phyloP scores from a whole-genome alignment of 2,329 filamentous ascomycete genomes.

The Chaetomiaceae sp. region DNA sequence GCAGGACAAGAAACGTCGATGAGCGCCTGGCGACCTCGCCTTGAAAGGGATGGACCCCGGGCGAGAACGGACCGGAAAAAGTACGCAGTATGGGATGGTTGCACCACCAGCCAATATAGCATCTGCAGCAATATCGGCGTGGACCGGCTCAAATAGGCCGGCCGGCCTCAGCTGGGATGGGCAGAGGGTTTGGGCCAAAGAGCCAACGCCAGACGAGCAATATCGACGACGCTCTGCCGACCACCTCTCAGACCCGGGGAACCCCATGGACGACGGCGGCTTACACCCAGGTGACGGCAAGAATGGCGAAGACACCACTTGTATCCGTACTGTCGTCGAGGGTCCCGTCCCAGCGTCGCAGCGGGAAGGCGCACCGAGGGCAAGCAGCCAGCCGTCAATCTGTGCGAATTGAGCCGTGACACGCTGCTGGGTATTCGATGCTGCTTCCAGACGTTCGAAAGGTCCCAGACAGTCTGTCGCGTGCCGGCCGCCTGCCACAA shows the following conservation, averaged over 20 bases:
- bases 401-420: conserved; percentile 14
- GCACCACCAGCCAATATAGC: conserved; percentile 14
- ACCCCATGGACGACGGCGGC: background rate
- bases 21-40: background rate
- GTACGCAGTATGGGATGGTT: conserved; percentile 10
- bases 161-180: background rate
- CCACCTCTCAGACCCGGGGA: background rate
- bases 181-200: background rate
- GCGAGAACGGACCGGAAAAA: conserved; percentile 11
- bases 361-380: conserved; percentile 4
- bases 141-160: conserved; percentile 5
- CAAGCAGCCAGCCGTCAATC: conserved; percentile 11
- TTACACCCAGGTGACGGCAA: background rate
- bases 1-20: background rate
- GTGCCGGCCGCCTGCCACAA: conserved; percentile 10
- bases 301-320: background rate
- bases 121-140: conserved; percentile 9
- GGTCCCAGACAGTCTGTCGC: conserved; percentile 12
- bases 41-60: background rate
- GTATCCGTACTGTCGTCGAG: background rate
- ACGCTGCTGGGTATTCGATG: conserved; percentile 15
- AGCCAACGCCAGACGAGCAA: conserved; percentile 1
- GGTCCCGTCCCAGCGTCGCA: conserved; percentile 6
- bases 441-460: conserved; percentile 16
- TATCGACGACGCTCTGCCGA: background rate